Conservation (phyloP, 2,329 filamentous ascomycete genomes). For the Pyrenochaeta sp. region DNA sequence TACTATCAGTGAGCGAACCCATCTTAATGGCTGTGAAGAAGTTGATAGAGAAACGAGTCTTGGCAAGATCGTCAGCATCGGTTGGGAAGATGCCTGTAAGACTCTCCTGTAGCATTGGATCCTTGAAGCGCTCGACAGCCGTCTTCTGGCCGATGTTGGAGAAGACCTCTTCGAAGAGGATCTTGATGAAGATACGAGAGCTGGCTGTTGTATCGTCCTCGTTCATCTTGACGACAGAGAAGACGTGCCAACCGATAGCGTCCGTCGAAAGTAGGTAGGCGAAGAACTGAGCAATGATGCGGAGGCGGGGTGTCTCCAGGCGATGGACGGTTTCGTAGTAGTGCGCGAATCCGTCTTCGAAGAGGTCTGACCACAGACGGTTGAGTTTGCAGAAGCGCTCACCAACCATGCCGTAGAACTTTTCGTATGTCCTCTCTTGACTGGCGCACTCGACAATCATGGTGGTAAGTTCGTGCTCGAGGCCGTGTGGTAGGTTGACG, state of each 20-base stretch:
- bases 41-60: conserved; percentile 97
- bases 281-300: conserved; percentile 95
- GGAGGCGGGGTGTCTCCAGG: conserved; percentile 92
- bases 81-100: conserved; percentile 88
- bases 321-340: conserved; percentile 98
- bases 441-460: conserved; percentile 98
- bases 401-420: conserved; percentile 94
- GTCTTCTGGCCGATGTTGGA: conserved; percentile 86
- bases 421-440: conserved; percentile 95
- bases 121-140: conserved; percentile 79
- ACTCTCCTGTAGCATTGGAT: conserved; percentile 73
- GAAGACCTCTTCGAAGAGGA: conserved; percentile 89
- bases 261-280: conserved; percentile 88
- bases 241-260: conserved; percentile 88
- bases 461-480: conserved; percentile 88
- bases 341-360: conserved; percentile 86
- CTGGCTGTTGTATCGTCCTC: conserved; percentile 97
- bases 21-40: conserved; percentile 99
- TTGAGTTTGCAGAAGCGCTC: conserved; percentile 97
- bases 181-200: conserved; percentile 98
- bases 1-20: conserved; percentile 91
- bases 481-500: conserved; percentile 83
- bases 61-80: conserved; percentile 79
- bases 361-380: conserved; percentile 90
- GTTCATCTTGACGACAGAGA: conserved; percentile 86